Percentiles rank a stretch among this genome's conserved stretches.
Evolutionary conservation across 2,329 filamentous ascomycete genomes (phyloP).

Genomic region (Dactylellina drechsleri): DNA sequence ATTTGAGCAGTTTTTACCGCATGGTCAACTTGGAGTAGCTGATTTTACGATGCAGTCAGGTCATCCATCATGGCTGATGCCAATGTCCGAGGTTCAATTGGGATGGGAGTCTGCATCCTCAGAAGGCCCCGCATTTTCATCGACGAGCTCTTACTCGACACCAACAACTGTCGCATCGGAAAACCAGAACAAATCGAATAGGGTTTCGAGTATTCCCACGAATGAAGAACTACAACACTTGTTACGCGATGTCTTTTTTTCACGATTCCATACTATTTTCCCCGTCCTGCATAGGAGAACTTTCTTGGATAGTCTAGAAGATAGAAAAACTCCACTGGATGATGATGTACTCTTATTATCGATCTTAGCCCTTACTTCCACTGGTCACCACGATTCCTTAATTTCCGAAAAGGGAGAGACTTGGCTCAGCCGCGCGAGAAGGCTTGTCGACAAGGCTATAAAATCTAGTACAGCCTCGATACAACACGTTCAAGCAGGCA

Average conservation of each 20-base stretch:
- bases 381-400: constrained; percentile 8
- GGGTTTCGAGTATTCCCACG: background rate
- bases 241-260: constrained; percentile 18
- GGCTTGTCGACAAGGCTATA: constrained; percentile 24
- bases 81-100: constrained; percentile 5
- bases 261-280: constrained; percentile 24
- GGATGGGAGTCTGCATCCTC: constrained; percentile 8
- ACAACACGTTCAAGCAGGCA: constrained; percentile 28
- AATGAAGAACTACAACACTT: constrained; percentile 9
- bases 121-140: constrained; percentile 14
- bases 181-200: constrained; percentile 1
- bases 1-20: constrained; percentile 20
- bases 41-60: constrained; percentile 10
- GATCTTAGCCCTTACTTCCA: constrained; percentile 9
- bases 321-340: constrained; percentile 1
- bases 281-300: constrained; percentile 23
- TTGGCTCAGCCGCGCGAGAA: constrained; percentile 13
- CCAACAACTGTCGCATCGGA: constrained; percentile 8
- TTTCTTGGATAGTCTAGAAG: constrained; percentile 12
- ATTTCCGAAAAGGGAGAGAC: constrained; percentile 7
- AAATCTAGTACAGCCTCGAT: background rate
- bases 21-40: constrained; percentile 13
- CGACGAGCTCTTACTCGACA: constrained; percentile 11
- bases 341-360: constrained; percentile 23
- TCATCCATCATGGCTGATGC: constrained; percentile 19